Percentiles rank a stretch among this genome's conserved stretches.
Evolutionary conservation across 2,329 filamentous ascomycete species (phyloP).

Genomic region (Curvularia verruculosa): DNA sequence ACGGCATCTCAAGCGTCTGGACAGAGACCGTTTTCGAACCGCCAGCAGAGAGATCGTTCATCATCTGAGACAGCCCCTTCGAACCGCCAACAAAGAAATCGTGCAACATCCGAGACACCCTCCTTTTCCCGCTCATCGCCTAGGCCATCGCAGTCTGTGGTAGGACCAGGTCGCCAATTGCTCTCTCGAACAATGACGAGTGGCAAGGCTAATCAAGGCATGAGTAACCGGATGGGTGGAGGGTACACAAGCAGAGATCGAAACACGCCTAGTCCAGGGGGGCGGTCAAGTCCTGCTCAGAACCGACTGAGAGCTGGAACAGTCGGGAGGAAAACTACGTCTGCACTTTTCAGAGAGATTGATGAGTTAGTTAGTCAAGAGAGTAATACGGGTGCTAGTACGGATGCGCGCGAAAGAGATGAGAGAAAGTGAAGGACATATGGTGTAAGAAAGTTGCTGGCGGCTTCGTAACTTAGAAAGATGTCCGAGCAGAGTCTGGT

Average conservation of each 20-base stretch:
- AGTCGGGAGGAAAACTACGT: conserved; percentile 30
- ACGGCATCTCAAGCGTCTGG: conserved; percentile 4
- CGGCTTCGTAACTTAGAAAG: too few relatives aligned
- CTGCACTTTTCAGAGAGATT: conserved; percentile 36
- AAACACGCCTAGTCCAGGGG: not conserved
- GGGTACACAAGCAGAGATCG: conserved; percentile 1
- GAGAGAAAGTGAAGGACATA: not conserved
- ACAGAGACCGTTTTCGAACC: not conserved
- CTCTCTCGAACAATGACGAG: conserved; percentile 33
- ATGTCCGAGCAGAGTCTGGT: not conserved
- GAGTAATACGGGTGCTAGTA: not conserved
- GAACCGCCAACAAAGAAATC: conserved; percentile 5
- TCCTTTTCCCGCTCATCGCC: conserved; percentile 11
- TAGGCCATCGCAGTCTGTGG: conserved; percentile 15
- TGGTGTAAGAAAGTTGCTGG: not conserved
- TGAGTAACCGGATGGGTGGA: conserved; percentile 15
- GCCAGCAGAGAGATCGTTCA: conserved; percentile 8
- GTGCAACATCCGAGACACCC: conserved; percentile 8
- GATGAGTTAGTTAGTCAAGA: conserved; percentile 33
- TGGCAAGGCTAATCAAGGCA: conserved; percentile 22
- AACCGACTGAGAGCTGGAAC: conserved; percentile 1
- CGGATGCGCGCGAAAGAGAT: not conserved
- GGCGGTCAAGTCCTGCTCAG: not conserved
- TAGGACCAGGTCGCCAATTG: conserved; percentile 10
- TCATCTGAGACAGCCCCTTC: conserved; percentile 4